Evolutionary conservation across 2,329 filamentous ascomycete genomes (phyloP).

Genomic region (Colletotrichum australisinense): DNA sequence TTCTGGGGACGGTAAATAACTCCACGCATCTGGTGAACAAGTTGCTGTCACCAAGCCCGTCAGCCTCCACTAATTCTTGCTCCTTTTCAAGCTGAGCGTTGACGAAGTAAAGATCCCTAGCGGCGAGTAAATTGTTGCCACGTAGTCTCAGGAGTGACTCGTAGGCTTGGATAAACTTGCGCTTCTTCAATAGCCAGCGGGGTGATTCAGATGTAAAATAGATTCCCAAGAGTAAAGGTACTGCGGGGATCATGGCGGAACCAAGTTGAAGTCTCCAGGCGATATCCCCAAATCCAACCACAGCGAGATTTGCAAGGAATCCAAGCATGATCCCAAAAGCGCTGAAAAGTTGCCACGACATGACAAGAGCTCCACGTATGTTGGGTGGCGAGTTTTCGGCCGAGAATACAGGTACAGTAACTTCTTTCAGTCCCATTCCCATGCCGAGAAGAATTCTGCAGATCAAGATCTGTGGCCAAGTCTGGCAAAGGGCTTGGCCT

Average conservation of each 20-base stretch:
- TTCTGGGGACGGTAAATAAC: constrained; percentile 67
- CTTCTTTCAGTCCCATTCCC: constrained; percentile 67
- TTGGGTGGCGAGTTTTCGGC: constrained; percentile 63
- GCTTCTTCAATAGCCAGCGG: constrained; percentile 74
- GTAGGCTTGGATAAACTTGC: constrained; percentile 64
- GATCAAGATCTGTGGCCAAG: constrained; percentile 67
- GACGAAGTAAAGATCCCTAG: constrained; percentile 72
- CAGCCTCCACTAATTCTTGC: constrained; percentile 5
- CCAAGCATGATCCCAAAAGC: constrained; percentile 66
- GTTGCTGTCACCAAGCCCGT: constrained; percentile 47
- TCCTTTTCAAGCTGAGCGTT: constrained; percentile 50
- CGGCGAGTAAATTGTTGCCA: constrained; percentile 69
- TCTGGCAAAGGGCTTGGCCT: constrained; percentile 68
- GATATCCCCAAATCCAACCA: constrained; percentile 61
- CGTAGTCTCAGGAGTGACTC: constrained; percentile 66
- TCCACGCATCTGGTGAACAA: constrained; percentile 63
- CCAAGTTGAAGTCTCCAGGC: constrained; percentile 71
- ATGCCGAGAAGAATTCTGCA: constrained; percentile 63
- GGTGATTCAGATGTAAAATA: constrained; percentile 75
- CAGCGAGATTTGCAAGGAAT: constrained; percentile 67
- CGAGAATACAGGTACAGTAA: constrained; percentile 64
- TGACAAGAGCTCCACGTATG: constrained; percentile 72
- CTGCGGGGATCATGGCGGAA: constrained; percentile 69
- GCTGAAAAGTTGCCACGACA: constrained; percentile 78
- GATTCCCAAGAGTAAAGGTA: constrained; percentile 64